These are phyloP conservation scores for Vitis labrusca DNA, from an alignment of 164 flowering plant genomes.

Conservation along the genomic window DNA sequence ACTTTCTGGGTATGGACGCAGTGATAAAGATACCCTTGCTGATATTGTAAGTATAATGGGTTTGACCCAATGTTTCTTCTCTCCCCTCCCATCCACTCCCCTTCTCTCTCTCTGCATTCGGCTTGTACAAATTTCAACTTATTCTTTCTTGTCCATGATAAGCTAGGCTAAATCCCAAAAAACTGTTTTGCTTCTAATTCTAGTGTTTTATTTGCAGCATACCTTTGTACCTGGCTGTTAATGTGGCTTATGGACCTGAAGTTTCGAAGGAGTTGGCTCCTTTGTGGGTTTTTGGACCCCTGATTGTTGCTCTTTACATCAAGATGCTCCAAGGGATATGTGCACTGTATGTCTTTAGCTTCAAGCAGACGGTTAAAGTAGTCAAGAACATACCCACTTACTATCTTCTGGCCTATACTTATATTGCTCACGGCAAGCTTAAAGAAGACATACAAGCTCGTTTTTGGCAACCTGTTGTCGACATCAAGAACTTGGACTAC, in stretches of 20 bases:
- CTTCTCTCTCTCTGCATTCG: not conserved
- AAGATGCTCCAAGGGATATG: conserved; percentile 55
- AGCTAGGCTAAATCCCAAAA: too few relatives aligned
- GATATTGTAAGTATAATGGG: conserved; percentile 62
- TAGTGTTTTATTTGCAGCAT: conserved; percentile 50
- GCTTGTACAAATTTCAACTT: not conserved
- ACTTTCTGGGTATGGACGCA: conserved; percentile 60
- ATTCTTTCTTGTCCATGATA: too few relatives aligned
- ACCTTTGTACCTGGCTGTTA: conserved; percentile 61
- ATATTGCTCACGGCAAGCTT: conserved; percentile 52
- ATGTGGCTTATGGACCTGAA: conserved; percentile 60
- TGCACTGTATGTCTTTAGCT: conserved; percentile 63
- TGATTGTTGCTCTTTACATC: conserved; percentile 65
- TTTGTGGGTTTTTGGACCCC: conserved; percentile 82
- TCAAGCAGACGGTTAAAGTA: conserved; percentile 53
- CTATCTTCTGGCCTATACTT: conserved; percentile 32
- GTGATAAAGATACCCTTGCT: conserved; percentile 63
- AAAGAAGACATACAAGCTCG: conserved; percentile 33
- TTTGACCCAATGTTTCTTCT: not conserved
- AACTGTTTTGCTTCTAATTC: conserved; percentile 1
- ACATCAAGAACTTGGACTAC: conserved; percentile 50
- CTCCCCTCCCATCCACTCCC: conserved; percentile 5
- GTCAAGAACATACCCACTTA: conserved; percentile 53
- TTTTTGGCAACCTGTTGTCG: conserved; percentile 49
- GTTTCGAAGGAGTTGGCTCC: conserved; percentile 84